phyloP scores from a whole-genome alignment of 1,139 yeast species.

The Pichia sp. region DNA sequence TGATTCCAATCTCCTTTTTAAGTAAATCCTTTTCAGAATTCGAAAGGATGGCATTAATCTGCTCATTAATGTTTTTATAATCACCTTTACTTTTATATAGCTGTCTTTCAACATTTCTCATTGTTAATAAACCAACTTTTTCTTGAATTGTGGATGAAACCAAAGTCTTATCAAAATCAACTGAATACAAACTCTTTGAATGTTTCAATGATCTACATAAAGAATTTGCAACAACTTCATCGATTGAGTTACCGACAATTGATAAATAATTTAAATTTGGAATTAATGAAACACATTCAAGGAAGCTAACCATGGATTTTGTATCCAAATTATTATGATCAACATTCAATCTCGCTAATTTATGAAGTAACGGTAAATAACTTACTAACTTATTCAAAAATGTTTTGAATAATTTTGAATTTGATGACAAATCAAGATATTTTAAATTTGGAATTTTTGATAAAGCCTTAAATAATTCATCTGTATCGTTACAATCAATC shows the following conservation, averaged over 20 bases:
- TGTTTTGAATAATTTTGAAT: slow-evolving; percentile 47
- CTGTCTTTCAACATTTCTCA: slow-evolving; percentile 60
- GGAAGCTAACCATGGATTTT: slow-evolving; percentile 44
- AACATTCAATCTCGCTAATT: slow-evolving; percentile 50
- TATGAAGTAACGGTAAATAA: slow-evolving; percentile 53
- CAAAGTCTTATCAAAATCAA: slow-evolving; percentile 66
- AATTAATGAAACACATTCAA: slow-evolving; percentile 59
- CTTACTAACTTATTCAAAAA: slow-evolving; percentile 40
- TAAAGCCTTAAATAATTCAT: slow-evolving; percentile 26
- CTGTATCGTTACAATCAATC: slow-evolving; percentile 26
- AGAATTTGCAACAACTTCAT: slow-evolving; percentile 52
- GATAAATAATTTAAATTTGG: slow-evolving; percentile 53
- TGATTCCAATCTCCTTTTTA: slow-evolving; percentile 18
- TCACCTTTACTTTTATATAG: slow-evolving; percentile 21
- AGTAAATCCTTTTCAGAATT: slow-evolving; percentile 5
- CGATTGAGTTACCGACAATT: slow-evolving; percentile 51
- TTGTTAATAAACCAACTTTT: slow-evolving; percentile 56
- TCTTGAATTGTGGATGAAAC: slow-evolving; percentile 52
- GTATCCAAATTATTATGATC: slow-evolving; percentile 52
- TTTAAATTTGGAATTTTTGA: slow-evolving; percentile 48
- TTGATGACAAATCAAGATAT: slow-evolving; percentile 64
- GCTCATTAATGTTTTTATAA: slow-evolving; percentile 4
- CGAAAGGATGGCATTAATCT: slow-evolving; percentile 11
- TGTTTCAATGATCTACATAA: slow-evolving; percentile 65
- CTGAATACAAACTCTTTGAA: slow-evolving; percentile 56